Evolutionary conservation across 257 asterid genomes (phyloP), one percentile per base, ranked within the genome.

Genomic region (Petunia axillaris): DNA sequence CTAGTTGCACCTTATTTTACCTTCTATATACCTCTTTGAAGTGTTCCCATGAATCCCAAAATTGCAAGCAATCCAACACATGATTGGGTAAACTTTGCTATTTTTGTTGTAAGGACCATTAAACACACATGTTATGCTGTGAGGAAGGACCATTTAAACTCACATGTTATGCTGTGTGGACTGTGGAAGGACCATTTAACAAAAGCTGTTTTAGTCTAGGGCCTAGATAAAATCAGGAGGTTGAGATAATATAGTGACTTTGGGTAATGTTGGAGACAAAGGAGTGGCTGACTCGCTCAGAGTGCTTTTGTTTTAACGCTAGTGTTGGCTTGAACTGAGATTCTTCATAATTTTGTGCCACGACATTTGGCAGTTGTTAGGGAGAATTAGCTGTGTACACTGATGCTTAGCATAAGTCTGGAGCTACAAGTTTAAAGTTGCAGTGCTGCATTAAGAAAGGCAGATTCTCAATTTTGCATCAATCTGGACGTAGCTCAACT

Each of bases 1-100:
- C 16, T 46, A 16, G 2, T 53, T 70, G 55, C 57, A 68, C 55
- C 25, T 25, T 25, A 70, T 44, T 68, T 44, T 8, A 70, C 6
- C 4, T 14, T 16, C 76, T 25, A 25, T 25, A 25, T 25, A 25
- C 0, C 41, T 16, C 44, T 68, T 16, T 46, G 38, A 44, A 8
- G 40, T 68, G 57, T 35, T 67, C 75, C 15, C 11, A n/a, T 67
- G 75, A n/a, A 43, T 5, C 43, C 75, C 76, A 68, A 68, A 41
- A 8, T 16, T 14, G 14, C 41, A 1, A 9, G 16, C 76, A 9
- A 4, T 9, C 76, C 40, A 55, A 68, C 54, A 67, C 75, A 41
- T 15, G 6, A 15, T 5, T 39, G 3, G 13, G 13, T 3, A 1
- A 9, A 25, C 25, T 25, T 25, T 25, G 25, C 25, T 25, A 25